Conservation (phyloP, 2,329 filamentous ascomycete species). For the Exophiala xenobiotica region DNA sequence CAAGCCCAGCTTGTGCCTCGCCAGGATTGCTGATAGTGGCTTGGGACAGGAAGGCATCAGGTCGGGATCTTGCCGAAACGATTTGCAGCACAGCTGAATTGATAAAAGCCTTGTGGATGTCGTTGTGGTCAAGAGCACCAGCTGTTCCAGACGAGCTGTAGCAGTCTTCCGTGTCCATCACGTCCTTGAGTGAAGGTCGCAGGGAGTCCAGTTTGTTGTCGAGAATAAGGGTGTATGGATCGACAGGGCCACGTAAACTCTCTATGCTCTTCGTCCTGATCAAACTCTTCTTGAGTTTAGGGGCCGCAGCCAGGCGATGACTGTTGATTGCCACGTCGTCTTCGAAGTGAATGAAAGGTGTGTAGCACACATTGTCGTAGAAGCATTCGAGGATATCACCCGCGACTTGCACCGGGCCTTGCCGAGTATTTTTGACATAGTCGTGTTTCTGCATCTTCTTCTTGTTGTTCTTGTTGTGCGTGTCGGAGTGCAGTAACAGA, state of each 20-base stretch:
- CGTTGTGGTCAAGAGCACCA: constrained; percentile 71
- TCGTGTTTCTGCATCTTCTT: constrained; percentile 96
- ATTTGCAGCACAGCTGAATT: constrained; percentile 92
- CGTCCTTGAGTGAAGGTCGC: constrained; percentile 83
- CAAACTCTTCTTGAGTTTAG: constrained; percentile 70
- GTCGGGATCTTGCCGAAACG: constrained; percentile 86
- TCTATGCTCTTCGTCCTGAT: constrained; percentile 67
- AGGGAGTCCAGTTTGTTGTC: constrained; percentile 82
- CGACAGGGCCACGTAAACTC: constrained; percentile 77
- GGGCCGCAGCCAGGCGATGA: constrained; percentile 64
- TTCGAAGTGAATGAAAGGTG: constrained; percentile 96
- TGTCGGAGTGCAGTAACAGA: constrained; percentile 92
- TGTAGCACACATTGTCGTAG: constrained; percentile 98
- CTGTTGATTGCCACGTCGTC: constrained; percentile 80
- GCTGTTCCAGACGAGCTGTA: constrained; percentile 83
- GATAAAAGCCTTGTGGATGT: constrained; percentile 84
- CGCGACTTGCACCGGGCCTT: constrained; percentile 73
- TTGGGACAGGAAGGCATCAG: constrained; percentile 91
- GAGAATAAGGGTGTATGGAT: constrained; percentile 91
- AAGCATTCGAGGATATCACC: constrained; percentile 93
- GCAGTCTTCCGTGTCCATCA: constrained; percentile 86
- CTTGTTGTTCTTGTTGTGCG: constrained; percentile 99
- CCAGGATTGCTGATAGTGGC: constrained; percentile 79
- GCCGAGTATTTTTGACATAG: constrained; percentile 91
- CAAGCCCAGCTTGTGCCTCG: constrained; percentile 85